Conservation (phyloP, 805 yeast species). For the Nakazawaea pomicola region DNA sequence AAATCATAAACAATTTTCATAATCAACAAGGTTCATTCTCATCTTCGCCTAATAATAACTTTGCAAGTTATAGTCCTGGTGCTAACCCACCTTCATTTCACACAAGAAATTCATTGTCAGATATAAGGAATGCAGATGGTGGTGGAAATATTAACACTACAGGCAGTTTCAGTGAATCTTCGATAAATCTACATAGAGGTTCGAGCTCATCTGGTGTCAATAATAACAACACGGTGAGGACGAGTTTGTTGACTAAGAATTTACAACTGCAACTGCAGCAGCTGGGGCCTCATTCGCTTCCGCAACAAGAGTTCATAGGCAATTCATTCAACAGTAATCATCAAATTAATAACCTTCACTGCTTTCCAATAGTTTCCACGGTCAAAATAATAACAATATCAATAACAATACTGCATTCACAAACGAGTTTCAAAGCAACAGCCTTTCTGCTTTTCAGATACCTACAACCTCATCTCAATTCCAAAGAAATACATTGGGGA, state of each 20-base stretch:
- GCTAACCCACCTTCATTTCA: slow-evolving; percentile 11
- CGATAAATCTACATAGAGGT: slow-evolving; percentile 1
- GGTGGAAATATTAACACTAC: background rate
- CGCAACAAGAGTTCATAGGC: slow-evolving; percentile 9
- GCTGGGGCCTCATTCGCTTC: slow-evolving; percentile 1
- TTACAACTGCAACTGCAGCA: slow-evolving; percentile 11
- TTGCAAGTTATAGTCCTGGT: slow-evolving; percentile 8
- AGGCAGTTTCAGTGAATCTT: background rate
- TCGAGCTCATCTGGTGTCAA: background rate
- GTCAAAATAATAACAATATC: slow-evolving; percentile 4
- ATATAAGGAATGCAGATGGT: slow-evolving; percentile 3
- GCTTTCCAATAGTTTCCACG: slow-evolving; percentile 6
- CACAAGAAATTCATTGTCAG: slow-evolving; percentile 8
- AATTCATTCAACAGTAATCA: slow-evolving; percentile 11
- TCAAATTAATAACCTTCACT: no score
- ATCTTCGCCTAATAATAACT: slow-evolving; percentile 1
- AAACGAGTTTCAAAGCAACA: slow-evolving; percentile 11
- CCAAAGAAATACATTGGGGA: slow-evolving; percentile 18
- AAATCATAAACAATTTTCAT: slow-evolving; percentile 3
- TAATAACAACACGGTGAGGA: slow-evolving; percentile 6
- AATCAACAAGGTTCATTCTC: slow-evolving; percentile 6
- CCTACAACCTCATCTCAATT: slow-evolving; percentile 24
- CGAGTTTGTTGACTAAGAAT: slow-evolving; percentile 15
- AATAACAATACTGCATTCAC: slow-evolving; percentile 12
- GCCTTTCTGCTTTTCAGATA: slow-evolving; percentile 9